phyloP scores from a whole-genome alignment of 495 filamentous ascomycete species.

The Chaetomium tenue region DNA sequence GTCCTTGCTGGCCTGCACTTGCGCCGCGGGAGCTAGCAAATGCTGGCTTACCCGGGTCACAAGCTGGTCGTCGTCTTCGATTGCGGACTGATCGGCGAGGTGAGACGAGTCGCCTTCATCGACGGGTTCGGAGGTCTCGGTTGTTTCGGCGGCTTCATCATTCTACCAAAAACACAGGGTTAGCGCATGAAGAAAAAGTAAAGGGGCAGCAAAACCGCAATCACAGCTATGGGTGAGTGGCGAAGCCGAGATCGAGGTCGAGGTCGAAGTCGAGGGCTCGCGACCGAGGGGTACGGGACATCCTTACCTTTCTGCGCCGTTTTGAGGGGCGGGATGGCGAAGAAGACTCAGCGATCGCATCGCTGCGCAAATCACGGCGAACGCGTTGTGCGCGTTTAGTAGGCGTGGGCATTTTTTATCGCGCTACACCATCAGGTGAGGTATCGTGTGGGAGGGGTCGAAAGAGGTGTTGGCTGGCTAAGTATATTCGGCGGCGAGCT shows the following conservation, averaged over 20 bases:
- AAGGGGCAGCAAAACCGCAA: conserved; percentile 6
- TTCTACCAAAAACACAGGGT: conserved; percentile 19
- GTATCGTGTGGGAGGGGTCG: conserved; percentile 11
- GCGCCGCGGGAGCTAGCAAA: conserved; percentile 55
- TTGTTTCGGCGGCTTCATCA: conserved; percentile 26
- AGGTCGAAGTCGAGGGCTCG: conserved; percentile 18
- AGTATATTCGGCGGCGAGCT: background rate
- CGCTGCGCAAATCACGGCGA: conserved; percentile 41
- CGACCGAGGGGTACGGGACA: conserved; percentile 23
- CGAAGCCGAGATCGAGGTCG: conserved; percentile 24
- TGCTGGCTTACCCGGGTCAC: conserved; percentile 71
- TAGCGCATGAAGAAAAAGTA: conserved; percentile 19
- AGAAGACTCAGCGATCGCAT: conserved; percentile 49
- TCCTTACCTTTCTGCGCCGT: conserved; percentile 70
- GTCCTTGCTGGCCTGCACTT: conserved; percentile 68
- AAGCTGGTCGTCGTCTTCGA: conserved; percentile 57
- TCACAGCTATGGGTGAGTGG: background rate
- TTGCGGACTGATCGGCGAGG: conserved; percentile 47
- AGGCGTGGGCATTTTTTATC: conserved; percentile 42
- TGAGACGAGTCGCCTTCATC: conserved; percentile 46
- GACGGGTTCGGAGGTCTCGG: conserved; percentile 27
- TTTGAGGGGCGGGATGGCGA: conserved; percentile 70
- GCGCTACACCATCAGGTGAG: conserved; percentile 27
- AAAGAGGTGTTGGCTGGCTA: background rate
- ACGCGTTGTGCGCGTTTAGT: conserved; percentile 45